Evolutionary conservation across 306 rosid genomes (phyloP), one percentile per base, ranked within the genome.

Genomic region (Quercus cerris): DNA sequence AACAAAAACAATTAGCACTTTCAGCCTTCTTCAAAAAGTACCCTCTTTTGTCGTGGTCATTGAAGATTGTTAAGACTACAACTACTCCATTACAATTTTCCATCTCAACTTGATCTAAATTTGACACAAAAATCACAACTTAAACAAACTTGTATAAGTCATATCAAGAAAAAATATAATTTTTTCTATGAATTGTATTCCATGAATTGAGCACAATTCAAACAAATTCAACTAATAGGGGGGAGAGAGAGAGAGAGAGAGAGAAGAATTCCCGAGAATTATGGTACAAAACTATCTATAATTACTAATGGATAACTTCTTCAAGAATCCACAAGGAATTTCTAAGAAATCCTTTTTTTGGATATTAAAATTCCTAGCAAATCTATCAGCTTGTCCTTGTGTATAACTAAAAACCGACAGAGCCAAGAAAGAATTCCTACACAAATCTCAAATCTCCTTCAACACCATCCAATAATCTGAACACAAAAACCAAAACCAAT

Each of bases 21-120:
- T 31, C 1, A 31, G 6, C 35, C 35, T 31, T 31, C 35, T 31
- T 31, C 6, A 31, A 31, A 31, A 31, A 31, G 6, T 31, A 5
- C 35, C 35, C 35, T 31, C 35, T 86, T 83, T 95, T 95, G 73
- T 95, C 98, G 41, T 91, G 99, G 64, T 95, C 98, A 76, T 93
- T 89, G 85, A 95, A 93, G 61, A 93, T 89, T 58, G 99, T 97
- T 2, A 95, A 93, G 59, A 95, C 98, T 19, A 93, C 96, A 1
- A 91, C 98, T 8, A 93, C 89, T 11, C 87, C 92, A 13, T 82
- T 85, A 69, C 98, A 93, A 25, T 80, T 85, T 56, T 91, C 97
- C 94, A 93, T 91, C 1, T 86, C 92, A 44, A 75, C 80, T 86
- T 82, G 67, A 80, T 95, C 98, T 91, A 75, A 76, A 80, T 73